Evolutionary conservation across 2,329 filamentous ascomycete genomes (phyloP).

Genomic region (Aspergillus sclerotialis): DNA sequence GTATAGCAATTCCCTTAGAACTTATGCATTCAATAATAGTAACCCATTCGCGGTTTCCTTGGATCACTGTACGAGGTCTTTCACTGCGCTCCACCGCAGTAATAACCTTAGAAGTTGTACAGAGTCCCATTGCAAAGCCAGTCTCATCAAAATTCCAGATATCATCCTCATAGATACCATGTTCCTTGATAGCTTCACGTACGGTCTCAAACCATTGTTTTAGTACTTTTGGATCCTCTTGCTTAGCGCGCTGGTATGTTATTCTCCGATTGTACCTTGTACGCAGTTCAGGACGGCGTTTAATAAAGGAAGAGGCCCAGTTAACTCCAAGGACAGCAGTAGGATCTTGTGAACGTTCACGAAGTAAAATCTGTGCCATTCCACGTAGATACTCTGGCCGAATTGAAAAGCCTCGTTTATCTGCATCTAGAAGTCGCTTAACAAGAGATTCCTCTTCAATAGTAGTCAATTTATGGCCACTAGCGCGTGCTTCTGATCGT

Average conservation of each 20-base stretch:
- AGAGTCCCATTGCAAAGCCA: too few relatives aligned
- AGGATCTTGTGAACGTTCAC: background rate
- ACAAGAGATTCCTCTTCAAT: conserved; percentile 2
- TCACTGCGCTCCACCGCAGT: conserved; percentile 4
- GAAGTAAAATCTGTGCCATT: conserved; percentile 4
- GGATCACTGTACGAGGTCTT: conserved; percentile 4
- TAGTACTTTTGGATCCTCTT: conserved; percentile 4
- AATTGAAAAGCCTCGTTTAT: too few relatives aligned
- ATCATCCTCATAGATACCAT: too few relatives aligned
- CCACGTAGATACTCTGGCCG: conserved; percentile 1
- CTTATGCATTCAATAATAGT: conserved; percentile 8
- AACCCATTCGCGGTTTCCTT: conserved; percentile 8
- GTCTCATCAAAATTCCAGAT: too few relatives aligned
- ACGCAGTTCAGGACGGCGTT: conserved; percentile 2
- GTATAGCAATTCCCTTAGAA: conserved; percentile 1
- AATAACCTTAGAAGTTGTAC: conserved; percentile 5
- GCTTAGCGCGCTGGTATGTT: background rate
- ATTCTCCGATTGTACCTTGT: conserved; percentile 1
- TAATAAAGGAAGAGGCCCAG: conserved; percentile 1
- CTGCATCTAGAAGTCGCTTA: conserved; percentile 2
- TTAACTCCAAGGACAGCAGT: conserved; percentile 2
- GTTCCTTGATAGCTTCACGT: background rate
- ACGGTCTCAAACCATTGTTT: background rate
- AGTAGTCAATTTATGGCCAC: background rate
- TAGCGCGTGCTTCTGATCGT: conserved; percentile 4